A percentile compares a stretch with the other conserved stretches of the same genome.
phyloP scores from a whole-genome alignment of 2,329 filamentous ascomycete genomes.

The Rugonectria rugulosa region DNA sequence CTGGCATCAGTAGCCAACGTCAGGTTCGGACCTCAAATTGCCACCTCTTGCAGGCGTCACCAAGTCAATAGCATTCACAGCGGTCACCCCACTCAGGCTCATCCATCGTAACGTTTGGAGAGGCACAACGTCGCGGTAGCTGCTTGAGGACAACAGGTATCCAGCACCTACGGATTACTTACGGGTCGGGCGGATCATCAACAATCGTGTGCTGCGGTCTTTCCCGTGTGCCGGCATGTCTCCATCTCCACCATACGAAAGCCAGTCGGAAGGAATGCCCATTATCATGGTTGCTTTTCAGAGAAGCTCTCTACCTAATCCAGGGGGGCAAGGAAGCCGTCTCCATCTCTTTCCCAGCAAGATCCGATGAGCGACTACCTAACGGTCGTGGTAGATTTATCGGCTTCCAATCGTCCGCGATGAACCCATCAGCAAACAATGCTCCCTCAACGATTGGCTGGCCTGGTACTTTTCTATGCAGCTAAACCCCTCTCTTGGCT shows the following conservation, averaged over 20 bases:
- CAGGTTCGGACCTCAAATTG: not conserved
- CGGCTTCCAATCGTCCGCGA: no score
- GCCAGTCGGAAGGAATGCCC: slow-evolving; percentile 1
- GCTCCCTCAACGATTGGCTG: no score
- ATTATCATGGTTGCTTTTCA: slow-evolving; percentile 10
- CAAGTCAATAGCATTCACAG: no score
- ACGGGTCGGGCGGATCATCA: slow-evolving; percentile 8
- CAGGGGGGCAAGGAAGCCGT: no score
- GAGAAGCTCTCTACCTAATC: not conserved
- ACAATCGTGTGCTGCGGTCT: slow-evolving; percentile 4
- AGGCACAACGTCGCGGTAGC: not conserved
- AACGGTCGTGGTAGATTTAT: no score
- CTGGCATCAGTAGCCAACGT: no score
- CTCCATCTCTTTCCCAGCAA: no score
- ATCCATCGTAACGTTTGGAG: not conserved
- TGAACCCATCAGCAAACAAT: no score
- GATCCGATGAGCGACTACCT: no score
- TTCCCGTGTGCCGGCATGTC: slow-evolving; percentile 2
- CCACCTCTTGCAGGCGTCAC: no score
- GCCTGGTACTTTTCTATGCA: not conserved
- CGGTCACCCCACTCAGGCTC: no score
- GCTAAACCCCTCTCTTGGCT: slow-evolving; percentile 10
- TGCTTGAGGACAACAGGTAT: no score
- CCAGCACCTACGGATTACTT: not conserved
- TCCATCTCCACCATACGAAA: slow-evolving; percentile 7